These are phyloP conservation scores for Paecilomyces sp. DNA, from an alignment of 2,329 filamentous ascomycete species.

Conservation along the genomic window DNA sequence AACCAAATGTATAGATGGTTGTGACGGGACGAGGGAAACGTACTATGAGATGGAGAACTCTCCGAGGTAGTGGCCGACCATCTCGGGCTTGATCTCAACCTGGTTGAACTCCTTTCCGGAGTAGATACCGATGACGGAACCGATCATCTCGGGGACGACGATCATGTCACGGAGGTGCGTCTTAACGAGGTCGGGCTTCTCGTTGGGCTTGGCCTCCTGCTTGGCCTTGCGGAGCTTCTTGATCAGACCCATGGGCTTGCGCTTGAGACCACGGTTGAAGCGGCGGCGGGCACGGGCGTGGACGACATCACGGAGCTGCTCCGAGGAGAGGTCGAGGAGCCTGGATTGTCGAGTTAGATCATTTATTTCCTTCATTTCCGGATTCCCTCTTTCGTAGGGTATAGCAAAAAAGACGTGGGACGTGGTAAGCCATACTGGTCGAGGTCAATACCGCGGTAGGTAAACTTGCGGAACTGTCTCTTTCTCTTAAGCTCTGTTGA, in stretches of 20 bases:
- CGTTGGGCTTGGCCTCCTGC: conserved; percentile 97
- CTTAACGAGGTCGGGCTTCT: conserved; percentile 99
- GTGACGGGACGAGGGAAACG: conserved; percentile 35
- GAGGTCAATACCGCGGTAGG: conserved; percentile 98
- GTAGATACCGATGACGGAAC: conserved; percentile 97
- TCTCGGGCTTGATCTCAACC: conserved; percentile 99
- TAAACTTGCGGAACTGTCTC: conserved; percentile 99
- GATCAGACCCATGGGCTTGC: conserved; percentile 99
- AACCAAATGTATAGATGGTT: background rate
- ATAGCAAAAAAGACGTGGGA: background rate
- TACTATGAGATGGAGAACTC: conserved; percentile 99
- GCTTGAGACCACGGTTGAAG: conserved; percentile 99
- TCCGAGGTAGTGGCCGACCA: conserved; percentile 98
- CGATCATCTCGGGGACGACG: conserved; percentile 99
- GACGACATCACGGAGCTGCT: conserved; percentile 98
- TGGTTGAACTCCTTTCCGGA: conserved; percentile 99
- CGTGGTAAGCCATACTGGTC: conserved; percentile 70
- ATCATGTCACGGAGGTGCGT: conserved; percentile 99
- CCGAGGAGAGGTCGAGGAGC: conserved; percentile 96
- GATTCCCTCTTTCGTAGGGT: background rate
- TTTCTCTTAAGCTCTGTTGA: conserved; percentile 91
- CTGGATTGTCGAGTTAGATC: conserved; percentile 42
- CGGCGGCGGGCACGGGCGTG: conserved; percentile 96
- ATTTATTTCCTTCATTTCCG: background rate
- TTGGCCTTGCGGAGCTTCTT: conserved; percentile 99